Conservation (phyloP, 345 rosid genomes). For the Brassica incana region DNA sequence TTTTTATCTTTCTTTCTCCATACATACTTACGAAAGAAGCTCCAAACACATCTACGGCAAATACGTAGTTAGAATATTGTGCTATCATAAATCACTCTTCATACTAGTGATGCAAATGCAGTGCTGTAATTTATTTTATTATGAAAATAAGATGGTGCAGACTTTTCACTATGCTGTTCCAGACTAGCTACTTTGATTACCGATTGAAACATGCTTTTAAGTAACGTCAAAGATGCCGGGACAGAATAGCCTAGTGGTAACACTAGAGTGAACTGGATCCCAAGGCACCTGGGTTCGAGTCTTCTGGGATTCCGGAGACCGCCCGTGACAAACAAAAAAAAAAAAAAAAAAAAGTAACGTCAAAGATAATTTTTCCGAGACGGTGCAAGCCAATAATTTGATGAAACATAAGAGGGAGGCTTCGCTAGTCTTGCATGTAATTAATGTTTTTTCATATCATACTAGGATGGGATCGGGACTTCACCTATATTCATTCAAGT, state of each 20-base stretch:
- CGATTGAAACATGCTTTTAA: not conserved
- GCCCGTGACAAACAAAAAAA: too few relatives aligned
- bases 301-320: too few relatives aligned
- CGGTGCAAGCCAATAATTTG: conserved; percentile 22
- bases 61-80: not conserved
- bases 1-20: not conserved
- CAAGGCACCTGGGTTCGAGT: too few relatives aligned
- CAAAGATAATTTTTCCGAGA: not conserved
- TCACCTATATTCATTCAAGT: conserved; percentile 22
- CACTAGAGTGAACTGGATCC: too few relatives aligned
- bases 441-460: conserved; percentile 8
- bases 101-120: not conserved
- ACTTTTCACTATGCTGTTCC: not conserved
- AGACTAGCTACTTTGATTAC: not conserved
- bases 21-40: not conserved
- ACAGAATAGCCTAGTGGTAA: too few relatives aligned
- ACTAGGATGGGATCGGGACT: conserved; percentile 9
- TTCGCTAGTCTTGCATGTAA: conserved; percentile 32
- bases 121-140: not conserved
- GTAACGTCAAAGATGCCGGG: conserved; percentile 11
- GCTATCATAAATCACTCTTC: not conserved
- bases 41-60: not conserved
- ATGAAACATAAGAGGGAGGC: not conserved
- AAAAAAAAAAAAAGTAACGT: too few relatives aligned
- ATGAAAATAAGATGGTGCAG: not conserved